Conservation (phyloP, 371 early-diverging fungal species). For the Lichtheimia ornata region DNA sequence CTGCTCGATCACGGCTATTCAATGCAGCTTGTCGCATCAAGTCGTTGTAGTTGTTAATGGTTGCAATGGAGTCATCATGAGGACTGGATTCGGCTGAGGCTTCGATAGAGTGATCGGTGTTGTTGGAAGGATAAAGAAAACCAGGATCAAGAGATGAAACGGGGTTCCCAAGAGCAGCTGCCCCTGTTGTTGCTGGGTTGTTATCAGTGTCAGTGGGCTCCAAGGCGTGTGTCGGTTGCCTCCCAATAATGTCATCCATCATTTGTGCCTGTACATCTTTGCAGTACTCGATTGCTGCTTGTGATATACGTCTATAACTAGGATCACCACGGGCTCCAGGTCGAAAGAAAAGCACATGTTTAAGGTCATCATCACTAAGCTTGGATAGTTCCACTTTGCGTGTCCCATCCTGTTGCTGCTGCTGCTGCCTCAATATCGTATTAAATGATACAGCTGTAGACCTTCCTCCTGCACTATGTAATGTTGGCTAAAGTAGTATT, state of each 20-base stretch:
- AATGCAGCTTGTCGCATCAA: no score
- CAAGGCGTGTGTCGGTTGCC: neutral
- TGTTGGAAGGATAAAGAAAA: no score
- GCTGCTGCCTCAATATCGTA: neutral
- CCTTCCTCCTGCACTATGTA: no score
- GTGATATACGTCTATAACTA: constrained; percentile 9
- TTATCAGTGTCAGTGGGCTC: constrained; percentile 15
- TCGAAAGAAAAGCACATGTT: constrained; percentile 13
- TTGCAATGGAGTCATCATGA: no score
- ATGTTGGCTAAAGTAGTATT: no score
- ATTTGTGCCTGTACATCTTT: constrained; percentile 8
- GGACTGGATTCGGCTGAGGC: no score
- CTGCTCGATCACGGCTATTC: no score
- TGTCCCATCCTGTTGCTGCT: neutral
- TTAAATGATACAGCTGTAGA: neutral
- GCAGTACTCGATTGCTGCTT: constrained; percentile 10
- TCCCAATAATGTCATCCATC: constrained; percentile 4
- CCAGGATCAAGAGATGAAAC: no score
- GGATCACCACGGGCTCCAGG: constrained; percentile 14
- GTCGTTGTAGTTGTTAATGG: no score
- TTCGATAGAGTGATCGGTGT: no score
- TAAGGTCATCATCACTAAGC: neutral
- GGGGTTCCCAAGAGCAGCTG: no score
- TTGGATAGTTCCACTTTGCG: neutral
- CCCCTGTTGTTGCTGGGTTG: neutral